Evolutionary conservation across 495 filamentous ascomycete species (phyloP), one percentile per base, ranked within the genome.

Genomic region (Aspergillus conjunctus): DNA sequence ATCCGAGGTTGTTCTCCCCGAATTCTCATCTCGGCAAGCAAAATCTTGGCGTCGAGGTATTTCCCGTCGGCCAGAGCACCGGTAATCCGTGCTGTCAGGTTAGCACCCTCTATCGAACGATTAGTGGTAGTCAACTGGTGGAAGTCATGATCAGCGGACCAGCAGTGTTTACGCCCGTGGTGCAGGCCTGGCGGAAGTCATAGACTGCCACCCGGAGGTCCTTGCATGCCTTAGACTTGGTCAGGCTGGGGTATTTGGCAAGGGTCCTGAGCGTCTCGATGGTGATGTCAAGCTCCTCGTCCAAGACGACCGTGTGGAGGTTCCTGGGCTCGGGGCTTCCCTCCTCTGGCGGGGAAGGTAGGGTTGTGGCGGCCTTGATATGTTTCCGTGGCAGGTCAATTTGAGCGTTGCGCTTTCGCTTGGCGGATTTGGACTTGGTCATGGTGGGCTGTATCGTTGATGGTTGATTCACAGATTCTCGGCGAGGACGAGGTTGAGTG

Each of bases 211-310:
- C 68, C 34, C 73, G 71, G 15, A 76, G 69, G 31, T 76, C 73
- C 54, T 73, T 75, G 67, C 73, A 76, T 56, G 68, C 70, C 56
- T 76, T 76, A 6, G 72, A 76, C 55, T 76, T 76, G 15, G 69
- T 75, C 50, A 76, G 44, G 51, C 49, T 62, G 50, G 73, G 73
- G 31, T 72, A 71, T 66, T 75, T 60, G n/a, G 73, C 60, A 52
- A 76, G 73, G 3, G 73, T 60, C 6, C 56, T 67, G 50, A 76
- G 73, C 5, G 73, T 74, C 34, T 76, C 73, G 18, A 75, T 68
- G 18, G 73, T 72, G 59, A 72, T 70, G 15, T 76, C 72, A 34
- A 76, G 68, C 34, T 76, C 73, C 56, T 76, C 72, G 53, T 72
- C 72, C 8, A 69, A 56, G 51, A 76, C 66, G 41, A 76, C 60